phyloP scores from a whole-genome alignment of 1,284 basidiomycete genomes.

The Papiliotrema flavescens region DNA sequence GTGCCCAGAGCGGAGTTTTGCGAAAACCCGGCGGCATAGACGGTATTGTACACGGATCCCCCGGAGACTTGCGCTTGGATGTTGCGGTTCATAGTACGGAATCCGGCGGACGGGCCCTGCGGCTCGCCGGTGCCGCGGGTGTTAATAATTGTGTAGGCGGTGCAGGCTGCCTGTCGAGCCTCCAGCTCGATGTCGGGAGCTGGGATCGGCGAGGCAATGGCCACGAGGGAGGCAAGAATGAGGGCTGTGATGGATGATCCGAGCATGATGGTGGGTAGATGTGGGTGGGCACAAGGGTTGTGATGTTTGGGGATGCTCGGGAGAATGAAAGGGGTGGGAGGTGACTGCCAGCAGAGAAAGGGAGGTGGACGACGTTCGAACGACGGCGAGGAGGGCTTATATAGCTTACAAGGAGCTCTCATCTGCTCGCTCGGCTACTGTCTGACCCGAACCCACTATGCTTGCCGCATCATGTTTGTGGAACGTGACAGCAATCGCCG shows the following conservation, averaged over 20 bases:
- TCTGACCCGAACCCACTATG: too few species aligned
- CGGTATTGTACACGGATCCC: conserved; percentile 28
- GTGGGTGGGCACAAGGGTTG: background rate
- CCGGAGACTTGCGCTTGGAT: conserved; percentile 8
- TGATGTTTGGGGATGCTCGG: too few species aligned
- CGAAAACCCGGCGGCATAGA: conserved; percentile 30
- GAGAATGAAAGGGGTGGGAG: too few species aligned
- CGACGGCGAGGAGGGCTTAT: too few species aligned
- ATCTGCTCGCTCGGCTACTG: too few species aligned
- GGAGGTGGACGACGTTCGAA: too few species aligned
- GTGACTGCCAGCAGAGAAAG: too few species aligned
- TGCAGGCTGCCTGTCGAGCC: conserved; percentile 2
- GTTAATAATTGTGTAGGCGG: conserved; percentile 33
- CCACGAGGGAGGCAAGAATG: background rate
- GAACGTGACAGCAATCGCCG: too few species aligned
- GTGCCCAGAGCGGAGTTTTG: conserved; percentile 31
- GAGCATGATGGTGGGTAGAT: background rate
- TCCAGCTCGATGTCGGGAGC: background rate
- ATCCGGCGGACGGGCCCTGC: conserved; percentile 26
- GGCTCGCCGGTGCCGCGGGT: conserved; percentile 37
- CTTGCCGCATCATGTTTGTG: too few species aligned
- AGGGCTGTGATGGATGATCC: background rate
- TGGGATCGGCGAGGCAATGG: background rate
- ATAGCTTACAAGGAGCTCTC: too few species aligned
- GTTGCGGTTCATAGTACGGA: conserved; percentile 16